Percentiles rank a stretch among this genome's conserved stretches.
Evolutionary conservation across 1,284 basidiomycete species (phyloP).

Genomic region (Apiotrichum brassicae): DNA sequence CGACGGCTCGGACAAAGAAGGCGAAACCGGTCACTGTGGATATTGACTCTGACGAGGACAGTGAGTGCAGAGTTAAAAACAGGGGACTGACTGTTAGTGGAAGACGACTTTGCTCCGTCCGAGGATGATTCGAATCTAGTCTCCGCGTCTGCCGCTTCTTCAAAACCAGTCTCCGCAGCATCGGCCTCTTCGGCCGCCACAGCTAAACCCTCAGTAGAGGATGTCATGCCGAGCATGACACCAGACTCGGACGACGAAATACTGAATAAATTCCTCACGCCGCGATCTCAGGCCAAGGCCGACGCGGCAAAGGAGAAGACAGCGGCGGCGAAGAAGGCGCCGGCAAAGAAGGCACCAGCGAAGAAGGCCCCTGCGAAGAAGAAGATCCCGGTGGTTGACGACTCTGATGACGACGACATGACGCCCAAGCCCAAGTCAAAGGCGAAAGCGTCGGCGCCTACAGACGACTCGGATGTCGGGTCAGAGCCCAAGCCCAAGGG

Average conservation of each 20-base stretch:
- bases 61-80: slow-evolving; percentile 18
- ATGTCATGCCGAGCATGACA: slow-evolving; percentile 15
- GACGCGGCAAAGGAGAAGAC: slow-evolving; percentile 1
- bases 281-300: slow-evolving; percentile 8
- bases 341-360: too few species aligned
- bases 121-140: slow-evolving; percentile 19
- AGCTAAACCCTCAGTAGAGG: slow-evolving; percentile 24
- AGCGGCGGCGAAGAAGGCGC: too few species aligned
- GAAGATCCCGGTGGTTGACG: not conserved
- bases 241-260: slow-evolving; percentile 16
- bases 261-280: slow-evolving; percentile 13
- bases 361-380: slow-evolving; percentile 6
- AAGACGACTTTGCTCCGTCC: slow-evolving; percentile 25
- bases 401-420: not conserved
- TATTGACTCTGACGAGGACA: slow-evolving; percentile 56
- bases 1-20: slow-evolving; percentile 47
- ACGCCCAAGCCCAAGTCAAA: not conserved
- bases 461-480: too few species aligned
- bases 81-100: too few species aligned
- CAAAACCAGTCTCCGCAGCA: too few species aligned
- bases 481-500: too few species aligned
- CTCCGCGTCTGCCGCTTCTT: not conserved
- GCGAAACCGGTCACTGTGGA: slow-evolving; percentile 50
- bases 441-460: too few species aligned
- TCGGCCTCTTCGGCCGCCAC: slow-evolving; percentile 3